Base-by-base conservation (phyloP, 73 alveolate species). In the Blepharisma stoltei region DNA sequence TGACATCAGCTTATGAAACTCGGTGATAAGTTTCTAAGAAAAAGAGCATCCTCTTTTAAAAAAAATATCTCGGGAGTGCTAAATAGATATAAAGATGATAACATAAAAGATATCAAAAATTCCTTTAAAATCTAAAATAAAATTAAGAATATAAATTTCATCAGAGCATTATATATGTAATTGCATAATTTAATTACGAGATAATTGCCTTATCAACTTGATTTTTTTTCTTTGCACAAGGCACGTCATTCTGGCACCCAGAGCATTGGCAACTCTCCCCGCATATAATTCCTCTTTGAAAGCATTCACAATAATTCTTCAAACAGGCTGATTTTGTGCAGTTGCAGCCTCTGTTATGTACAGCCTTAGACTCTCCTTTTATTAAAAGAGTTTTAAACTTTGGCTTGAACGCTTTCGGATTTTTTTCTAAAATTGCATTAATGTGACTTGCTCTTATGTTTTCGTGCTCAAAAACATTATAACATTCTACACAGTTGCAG, bases 391-490 rank as follows among this genome's bases (percentile, higher is more conserved):
- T 8, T 5, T 68, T 27, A 23, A 86, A 55, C 52, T 86, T 86
- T 37, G 97, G 95, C 71, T 93, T 88, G 82, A 96, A 93, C 0
- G 99, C 97, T 44, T 83, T 78, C 5, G 99, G 99, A 80, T 96
- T 96, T 78, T 93, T 90, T 50, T 89, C 99, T 54, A 87, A 84
- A 20, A 92, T 96, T 48, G 89, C 86, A 70, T 88, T 86, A 69
- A 92, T 92, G 54, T 90, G 85, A 47, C 77, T 77, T 77, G 89
- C 89, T 53, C 98, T 92, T 60, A 83, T 92, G 25, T 83, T 82
- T 78, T 85, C 97, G 86, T 94, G 86, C 6, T 92, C 98, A 20
- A 80, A 89, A 68, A 81, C 71, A 85, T 96, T 96, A n/a, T 93
- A 88, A 68, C 99, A 96, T 54, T 90, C 91, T 54, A 81, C 70